Conservation (phyloP, 2,329 filamentous ascomycete genomes). For the Fusarium sp. region DNA sequence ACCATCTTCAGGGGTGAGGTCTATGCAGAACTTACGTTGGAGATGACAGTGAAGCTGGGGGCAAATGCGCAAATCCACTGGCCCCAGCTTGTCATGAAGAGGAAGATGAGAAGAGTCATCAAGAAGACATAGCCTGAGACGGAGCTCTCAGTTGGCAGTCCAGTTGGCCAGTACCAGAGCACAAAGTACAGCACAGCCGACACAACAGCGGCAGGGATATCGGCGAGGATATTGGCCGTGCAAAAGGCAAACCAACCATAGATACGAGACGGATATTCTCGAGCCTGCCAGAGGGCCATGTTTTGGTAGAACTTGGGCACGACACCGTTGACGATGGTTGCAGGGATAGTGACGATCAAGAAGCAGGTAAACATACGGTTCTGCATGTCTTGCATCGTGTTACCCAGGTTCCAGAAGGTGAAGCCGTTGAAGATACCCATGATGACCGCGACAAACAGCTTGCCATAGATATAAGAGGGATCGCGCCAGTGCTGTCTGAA, state of each 20-base stretch:
- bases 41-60: constrained; percentile 81
- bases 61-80: constrained; percentile 89
- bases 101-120: constrained; percentile 81
- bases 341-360: constrained; percentile 70
- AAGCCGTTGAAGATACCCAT: constrained; percentile 83
- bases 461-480: constrained; percentile 80
- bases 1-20: neutral
- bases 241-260: constrained; percentile 83
- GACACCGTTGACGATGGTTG: constrained; percentile 77
- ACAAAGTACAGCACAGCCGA: constrained; percentile 75
- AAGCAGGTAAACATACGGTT: constrained; percentile 81
- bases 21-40: constrained; percentile 61
- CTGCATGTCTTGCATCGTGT: constrained; percentile 75
- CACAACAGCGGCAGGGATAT: constrained; percentile 77
- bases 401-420: constrained; percentile 77
- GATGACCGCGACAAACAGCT: constrained; percentile 77
- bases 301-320: constrained; percentile 83
- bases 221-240: constrained; percentile 76
- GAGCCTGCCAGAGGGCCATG: constrained; percentile 76
- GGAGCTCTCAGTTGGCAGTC: constrained; percentile 72
- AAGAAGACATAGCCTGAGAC: constrained; percentile 80
- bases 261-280: constrained; percentile 78
- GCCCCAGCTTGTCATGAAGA: constrained; percentile 80
- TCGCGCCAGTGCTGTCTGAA: constrained; percentile 81
- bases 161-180: constrained; percentile 81